A percentile compares a stretch with the other conserved stretches of the same genome.
These are phyloP conservation scores for Starmerella stigmatis DNA, from an alignment of 805 yeast genomes.

Conservation along the genomic window DNA sequence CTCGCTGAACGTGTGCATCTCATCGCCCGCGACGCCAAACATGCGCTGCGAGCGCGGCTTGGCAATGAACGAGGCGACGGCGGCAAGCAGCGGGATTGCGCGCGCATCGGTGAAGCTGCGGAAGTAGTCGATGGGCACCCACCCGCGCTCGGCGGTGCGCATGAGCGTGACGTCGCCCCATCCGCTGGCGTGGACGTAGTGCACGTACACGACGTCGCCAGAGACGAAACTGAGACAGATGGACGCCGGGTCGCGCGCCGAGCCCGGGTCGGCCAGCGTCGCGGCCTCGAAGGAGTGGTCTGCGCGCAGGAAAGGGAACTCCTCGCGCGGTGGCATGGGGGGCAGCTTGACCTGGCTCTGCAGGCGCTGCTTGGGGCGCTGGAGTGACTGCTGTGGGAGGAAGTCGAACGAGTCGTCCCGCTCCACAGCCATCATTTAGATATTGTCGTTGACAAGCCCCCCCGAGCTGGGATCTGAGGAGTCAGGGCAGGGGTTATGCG, in stretches of 20 bases:
- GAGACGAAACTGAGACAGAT: constrained; percentile 31
- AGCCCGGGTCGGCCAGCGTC: constrained; percentile 21
- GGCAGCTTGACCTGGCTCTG: constrained; percentile 4
- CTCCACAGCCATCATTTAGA: constrained; percentile 3
- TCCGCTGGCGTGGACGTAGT: constrained; percentile 34
- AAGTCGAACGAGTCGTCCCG: constrained; percentile 19
- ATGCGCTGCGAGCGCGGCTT: constrained; percentile 28
- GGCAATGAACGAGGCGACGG: constrained; percentile 30
- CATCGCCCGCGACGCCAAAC: constrained; percentile 7
- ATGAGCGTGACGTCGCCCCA: constrained; percentile 37
- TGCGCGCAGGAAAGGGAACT: constrained; percentile 31
- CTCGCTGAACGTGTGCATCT: constrained; percentile 28
- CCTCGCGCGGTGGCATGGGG: constrained; percentile 13
- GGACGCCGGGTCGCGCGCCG: constrained; percentile 28
- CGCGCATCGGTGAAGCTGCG: constrained; percentile 31
- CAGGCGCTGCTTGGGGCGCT: constrained; percentile 1
- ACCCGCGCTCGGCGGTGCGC: constrained; percentile 32
- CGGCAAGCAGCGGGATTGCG: constrained; percentile 32
- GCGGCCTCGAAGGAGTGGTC: constrained; percentile 30
- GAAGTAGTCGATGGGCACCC: constrained; percentile 37
- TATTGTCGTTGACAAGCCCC: background rate
- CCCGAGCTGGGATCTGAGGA: constrained; percentile 1
- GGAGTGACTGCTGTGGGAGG: constrained; percentile 7
- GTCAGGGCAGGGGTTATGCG: background rate
- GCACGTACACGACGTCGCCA: constrained; percentile 32